A percentile compares a stretch with the other conserved stretches of the same genome.
Evolutionary conservation across 495 filamentous ascomycete species (phyloP).

Genomic region (Neurospora sp.): DNA sequence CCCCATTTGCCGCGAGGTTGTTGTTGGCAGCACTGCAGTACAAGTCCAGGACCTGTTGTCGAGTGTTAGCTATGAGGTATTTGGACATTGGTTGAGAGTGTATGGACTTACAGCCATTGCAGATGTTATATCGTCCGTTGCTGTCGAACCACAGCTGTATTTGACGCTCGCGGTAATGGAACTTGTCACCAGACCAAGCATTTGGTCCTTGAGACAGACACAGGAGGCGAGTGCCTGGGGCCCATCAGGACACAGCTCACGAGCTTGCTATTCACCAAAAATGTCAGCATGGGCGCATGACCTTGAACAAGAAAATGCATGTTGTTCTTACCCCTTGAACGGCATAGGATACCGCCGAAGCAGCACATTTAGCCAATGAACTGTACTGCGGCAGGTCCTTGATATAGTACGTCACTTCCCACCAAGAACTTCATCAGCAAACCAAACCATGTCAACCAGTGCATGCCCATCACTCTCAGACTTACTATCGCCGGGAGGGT

Average conservation of each 20-base stretch:
- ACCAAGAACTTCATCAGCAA: background rate
- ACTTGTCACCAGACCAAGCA: constrained; percentile 26
- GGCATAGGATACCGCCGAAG: constrained; percentile 28
- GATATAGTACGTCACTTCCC: constrained; percentile 39
- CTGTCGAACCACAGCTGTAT: constrained; percentile 31
- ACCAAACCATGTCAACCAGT: background rate
- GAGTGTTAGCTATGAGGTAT: background rate
- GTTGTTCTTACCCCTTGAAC: constrained; percentile 24
- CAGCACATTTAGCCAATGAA: constrained; percentile 34
- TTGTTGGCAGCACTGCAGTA: constrained; percentile 40
- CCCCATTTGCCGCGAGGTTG: constrained; percentile 22
- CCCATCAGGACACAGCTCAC: constrained; percentile 29
- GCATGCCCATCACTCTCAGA: background rate
- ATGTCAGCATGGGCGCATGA: constrained; percentile 2
- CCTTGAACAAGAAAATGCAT: background rate
- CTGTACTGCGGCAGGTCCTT: constrained; percentile 36
- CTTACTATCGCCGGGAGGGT: constrained; percentile 36
- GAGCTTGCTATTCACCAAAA: constrained; percentile 19
- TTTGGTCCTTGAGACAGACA: constrained; percentile 36
- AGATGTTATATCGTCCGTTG: constrained; percentile 35
- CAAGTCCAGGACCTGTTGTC: constrained; percentile 24
- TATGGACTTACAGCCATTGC: constrained; percentile 15
- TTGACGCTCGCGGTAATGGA: constrained; percentile 29
- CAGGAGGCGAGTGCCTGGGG: constrained; percentile 38
- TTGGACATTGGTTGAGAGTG: background rate